A percentile compares a stretch with the other conserved stretches of the same genome.
These are phyloP conservation scores for Peronospora farinosa DNA, from an alignment of 352 stramenopile species.

Conservation along the genomic window DNA sequence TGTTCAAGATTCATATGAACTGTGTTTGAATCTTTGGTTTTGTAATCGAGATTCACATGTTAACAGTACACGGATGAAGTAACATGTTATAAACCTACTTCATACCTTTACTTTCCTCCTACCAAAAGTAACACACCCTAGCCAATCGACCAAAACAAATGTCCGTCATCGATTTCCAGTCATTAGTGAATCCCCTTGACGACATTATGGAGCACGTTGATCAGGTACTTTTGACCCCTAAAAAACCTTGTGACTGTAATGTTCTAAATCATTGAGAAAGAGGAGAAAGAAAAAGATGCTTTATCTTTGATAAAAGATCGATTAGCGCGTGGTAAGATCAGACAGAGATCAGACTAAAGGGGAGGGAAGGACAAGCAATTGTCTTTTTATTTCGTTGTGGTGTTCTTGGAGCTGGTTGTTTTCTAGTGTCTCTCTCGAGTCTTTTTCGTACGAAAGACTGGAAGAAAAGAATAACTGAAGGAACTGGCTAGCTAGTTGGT, in stretches of 20 bases:
- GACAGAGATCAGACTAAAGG: slow-evolving; percentile 3
- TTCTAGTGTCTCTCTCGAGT: slow-evolving; percentile 6
- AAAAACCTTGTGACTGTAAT: not conserved
- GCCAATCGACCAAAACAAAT: slow-evolving; percentile 8
- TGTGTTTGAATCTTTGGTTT: too few relatives aligned
- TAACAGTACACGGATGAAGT: too few relatives aligned
- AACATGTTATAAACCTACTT: slow-evolving; percentile 2
- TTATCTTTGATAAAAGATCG: slow-evolving; percentile 1
- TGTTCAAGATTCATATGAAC: too few relatives aligned
- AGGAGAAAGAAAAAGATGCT: not conserved
- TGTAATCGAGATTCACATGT: too few relatives aligned
- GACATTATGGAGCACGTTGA: slow-evolving; percentile 77
- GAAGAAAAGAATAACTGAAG: slow-evolving; percentile 18
- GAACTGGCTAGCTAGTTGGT: slow-evolving; percentile 40
- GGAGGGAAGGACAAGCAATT: slow-evolving; percentile 2
- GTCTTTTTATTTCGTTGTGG: slow-evolving; percentile 16
- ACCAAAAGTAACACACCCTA: slow-evolving; percentile 13
- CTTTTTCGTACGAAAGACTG: not conserved
- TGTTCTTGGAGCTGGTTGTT: slow-evolving; percentile 10
- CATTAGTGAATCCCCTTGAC: slow-evolving; percentile 38
- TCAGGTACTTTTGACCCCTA: slow-evolving; percentile 43
- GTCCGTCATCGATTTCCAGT: not conserved
- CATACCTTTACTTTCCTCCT: slow-evolving; percentile 1
- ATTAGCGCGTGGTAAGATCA: slow-evolving; percentile 8
- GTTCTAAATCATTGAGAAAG: not conserved